Conservation (phyloP, 306 rosid genomes). For the Arachis stenosperma region DNA sequence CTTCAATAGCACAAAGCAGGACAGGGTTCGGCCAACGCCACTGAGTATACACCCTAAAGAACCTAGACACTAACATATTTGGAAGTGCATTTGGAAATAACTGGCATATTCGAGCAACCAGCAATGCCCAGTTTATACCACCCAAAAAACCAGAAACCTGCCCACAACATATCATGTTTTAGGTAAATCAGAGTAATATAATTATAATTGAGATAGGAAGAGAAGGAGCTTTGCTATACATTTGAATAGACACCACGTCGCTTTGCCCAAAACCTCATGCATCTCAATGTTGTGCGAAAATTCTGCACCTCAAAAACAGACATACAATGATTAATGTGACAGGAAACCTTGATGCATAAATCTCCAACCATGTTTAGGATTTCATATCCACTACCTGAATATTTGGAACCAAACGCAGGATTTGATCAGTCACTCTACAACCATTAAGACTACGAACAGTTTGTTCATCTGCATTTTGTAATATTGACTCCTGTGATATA, state of each 20-base stretch:
- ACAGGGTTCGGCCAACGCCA: constrained; percentile 99
- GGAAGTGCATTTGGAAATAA: constrained; percentile 96
- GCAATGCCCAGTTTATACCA: constrained; percentile 96
- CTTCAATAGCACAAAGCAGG: constrained; percentile 80
- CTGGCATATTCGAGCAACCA: constrained; percentile 97
- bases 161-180: constrained; percentile 37
- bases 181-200: constrained; percentile 26
- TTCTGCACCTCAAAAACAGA: constrained; percentile 59
- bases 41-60: constrained; percentile 87
- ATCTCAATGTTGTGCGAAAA: constrained; percentile 86
- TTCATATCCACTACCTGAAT: constrained; percentile 67
- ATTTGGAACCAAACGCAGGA: constrained; percentile 88
- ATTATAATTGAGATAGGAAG: constrained; percentile 11
- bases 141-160: constrained; percentile 99
- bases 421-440: constrained; percentile 91
- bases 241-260: constrained; percentile 93
- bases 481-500: constrained; percentile 80
- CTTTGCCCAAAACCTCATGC: constrained; percentile 96
- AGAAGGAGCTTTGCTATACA: constrained; percentile 51
- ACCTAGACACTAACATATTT: constrained; percentile 88
- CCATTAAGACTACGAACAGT: constrained; percentile 97
- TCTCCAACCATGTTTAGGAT: background rate
- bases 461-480: constrained; percentile 88
- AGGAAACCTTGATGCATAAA: constrained; percentile 20
- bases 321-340: constrained; percentile 33